Base-by-base conservation (phyloP, 2,329 filamentous ascomycete genomes). In the Fusarium sp. region DNA sequence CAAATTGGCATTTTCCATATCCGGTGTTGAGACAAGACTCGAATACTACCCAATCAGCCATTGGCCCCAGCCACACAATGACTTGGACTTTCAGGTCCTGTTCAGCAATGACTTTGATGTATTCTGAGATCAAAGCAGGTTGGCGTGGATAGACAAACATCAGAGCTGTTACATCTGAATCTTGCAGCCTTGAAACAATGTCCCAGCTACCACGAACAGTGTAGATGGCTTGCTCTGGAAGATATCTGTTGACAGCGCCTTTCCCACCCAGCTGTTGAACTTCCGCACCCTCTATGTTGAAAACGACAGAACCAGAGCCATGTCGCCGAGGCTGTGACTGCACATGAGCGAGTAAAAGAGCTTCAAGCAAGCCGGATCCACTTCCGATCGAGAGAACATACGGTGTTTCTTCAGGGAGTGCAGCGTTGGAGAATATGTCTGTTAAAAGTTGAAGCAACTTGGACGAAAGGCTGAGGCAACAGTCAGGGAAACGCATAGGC, bases 91-190 rank as follows among this genome's bases (percentile, higher is more conserved):
- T 37, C 5, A 64, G 20, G 7, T 53, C 41, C 29, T 51, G 36
- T 29, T 61, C 41, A 11, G 29, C 14, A 17, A 69, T 40, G 14
- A 15, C 35, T n/a, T 66, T 46, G 7, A 75, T 55, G 27, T 79
- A 79, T 33, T 59, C 61, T 10, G 55, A 42, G 17, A 79, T 70
- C 13, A 79, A 31, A 3, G 43, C 47, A 3, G 72, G 71, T 25
- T 76, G 75, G 3, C 77, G 76, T 14, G 77, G 78, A 29, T 79
- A 79, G 11, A 76, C 71, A 58, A 79, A 79, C 58, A 79, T 53
- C 40, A 78, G 55, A 4, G 51, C 72, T 11, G 49, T 48, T 11
- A 72, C 62, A 43, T 66, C 64, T 1, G 69, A 47, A 25, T 74
- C 72, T 9, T 35, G 57, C 6, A 78, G 66, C 17, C 74, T 69